Evolutionary conservation across 495 filamentous ascomycete species (phyloP).

Genomic region (Stereocaulon alpinum): DNA sequence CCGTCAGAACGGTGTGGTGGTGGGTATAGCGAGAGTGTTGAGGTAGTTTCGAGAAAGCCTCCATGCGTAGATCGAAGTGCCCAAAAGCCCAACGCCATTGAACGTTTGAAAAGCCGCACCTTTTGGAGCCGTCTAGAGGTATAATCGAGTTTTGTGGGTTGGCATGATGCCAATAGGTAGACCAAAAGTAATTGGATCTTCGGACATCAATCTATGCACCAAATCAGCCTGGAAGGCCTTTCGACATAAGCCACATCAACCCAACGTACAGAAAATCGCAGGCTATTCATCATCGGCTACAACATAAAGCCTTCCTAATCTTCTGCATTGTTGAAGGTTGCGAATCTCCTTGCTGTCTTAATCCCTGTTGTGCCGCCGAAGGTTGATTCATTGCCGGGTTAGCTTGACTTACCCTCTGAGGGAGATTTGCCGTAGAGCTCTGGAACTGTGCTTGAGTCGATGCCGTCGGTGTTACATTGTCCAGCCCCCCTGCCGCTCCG

Average conservation of each 20-base stretch:
- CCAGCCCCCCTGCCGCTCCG: constrained; percentile 57
- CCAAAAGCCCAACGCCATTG: neutral
- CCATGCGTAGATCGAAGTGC: neutral
- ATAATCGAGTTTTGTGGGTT: neutral
- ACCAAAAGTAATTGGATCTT: neutral
- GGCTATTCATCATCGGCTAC: constrained; percentile 47
- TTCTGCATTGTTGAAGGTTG: constrained; percentile 49
- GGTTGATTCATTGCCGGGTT: constrained; percentile 47
- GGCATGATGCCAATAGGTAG: neutral
- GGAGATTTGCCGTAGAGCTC: constrained; percentile 76
- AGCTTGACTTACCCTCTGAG: constrained; percentile 50
- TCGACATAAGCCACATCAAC: neutral
- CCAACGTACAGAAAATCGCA: neutral
- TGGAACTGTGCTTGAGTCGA: constrained; percentile 87
- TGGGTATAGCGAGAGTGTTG: constrained; percentile 8
- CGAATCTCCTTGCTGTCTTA: constrained; percentile 34
- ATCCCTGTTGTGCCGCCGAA: constrained; percentile 28
- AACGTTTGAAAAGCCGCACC: neutral
- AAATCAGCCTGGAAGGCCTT: neutral
- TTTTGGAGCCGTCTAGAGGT: neutral
- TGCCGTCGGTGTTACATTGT: constrained; percentile 66
- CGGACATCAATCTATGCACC: neutral
- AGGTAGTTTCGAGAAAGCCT: neutral
- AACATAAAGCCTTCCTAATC: constrained; percentile 74
- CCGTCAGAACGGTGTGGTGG: neutral